A percentile compares a stretch with the other conserved stretches of the same genome.
Evolutionary conservation across 1,284 basidiomycete genomes (phyloP).

Genomic region (Trichosporon inkin): DNA sequence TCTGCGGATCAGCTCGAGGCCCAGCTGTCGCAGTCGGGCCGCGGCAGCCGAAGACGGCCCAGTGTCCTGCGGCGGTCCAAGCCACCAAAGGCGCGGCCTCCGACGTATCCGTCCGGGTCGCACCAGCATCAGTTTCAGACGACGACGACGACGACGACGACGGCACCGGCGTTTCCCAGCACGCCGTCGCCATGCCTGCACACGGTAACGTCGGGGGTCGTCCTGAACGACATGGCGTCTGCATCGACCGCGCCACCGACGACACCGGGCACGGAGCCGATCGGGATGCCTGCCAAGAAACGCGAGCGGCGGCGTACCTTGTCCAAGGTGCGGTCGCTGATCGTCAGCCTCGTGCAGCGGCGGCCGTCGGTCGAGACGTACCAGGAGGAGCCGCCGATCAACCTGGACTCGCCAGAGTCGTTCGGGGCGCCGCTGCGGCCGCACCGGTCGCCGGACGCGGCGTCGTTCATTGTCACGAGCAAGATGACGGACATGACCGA

Average conservation of each 20-base stretch:
- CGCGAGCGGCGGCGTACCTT: conserved; percentile 24
- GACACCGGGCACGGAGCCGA: not conserved
- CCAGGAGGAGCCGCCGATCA: not conserved
- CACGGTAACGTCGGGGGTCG: not conserved
- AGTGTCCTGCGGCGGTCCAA: conserved; percentile 2
- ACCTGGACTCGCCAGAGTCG: not conserved
- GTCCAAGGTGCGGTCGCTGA: conserved; percentile 31
- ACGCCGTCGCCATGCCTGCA: not conserved
- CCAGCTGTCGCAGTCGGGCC: not conserved
- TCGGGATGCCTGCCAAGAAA: not conserved
- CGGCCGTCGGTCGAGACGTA: not conserved
- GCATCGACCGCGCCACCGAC: not conserved
- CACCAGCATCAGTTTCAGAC: too few species aligned
- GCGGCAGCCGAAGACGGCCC: not conserved
- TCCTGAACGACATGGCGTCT: not conserved
- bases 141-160: too few species aligned
- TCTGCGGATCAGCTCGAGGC: conserved; percentile 2
- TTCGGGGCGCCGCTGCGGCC: conserved; percentile 25
- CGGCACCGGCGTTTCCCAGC: not conserved
- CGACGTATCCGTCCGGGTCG: not conserved
- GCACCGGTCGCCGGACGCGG: conserved; percentile 34
- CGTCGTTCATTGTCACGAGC: conserved; percentile 27
- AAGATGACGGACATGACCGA: not conserved
- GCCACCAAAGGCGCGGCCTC: not conserved
- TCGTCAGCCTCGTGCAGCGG: conserved; percentile 19